Evolutionary conservation across 352 stramenopile species (phyloP).

Genomic region (Globisporangium cederbergense): DNA sequence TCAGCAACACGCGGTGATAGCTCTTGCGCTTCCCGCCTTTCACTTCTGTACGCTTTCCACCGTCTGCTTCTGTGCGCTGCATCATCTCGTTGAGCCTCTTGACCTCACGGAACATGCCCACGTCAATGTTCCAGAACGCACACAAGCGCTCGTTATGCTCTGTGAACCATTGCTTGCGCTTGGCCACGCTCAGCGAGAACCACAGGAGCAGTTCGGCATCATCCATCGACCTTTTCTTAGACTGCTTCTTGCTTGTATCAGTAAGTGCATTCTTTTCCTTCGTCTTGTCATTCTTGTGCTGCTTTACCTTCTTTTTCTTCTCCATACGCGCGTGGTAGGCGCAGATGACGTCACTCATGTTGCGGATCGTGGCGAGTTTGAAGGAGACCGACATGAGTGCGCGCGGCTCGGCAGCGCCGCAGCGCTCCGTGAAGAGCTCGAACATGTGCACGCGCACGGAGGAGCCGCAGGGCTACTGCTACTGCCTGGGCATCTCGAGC

Average conservation of each 20-base stretch:
- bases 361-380: slow-evolving; percentile 1
- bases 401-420: background rate
- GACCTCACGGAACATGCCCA: background rate
- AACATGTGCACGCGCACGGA: slow-evolving; percentile 1
- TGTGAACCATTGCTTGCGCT: slow-evolving; percentile 1
- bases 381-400: background rate
- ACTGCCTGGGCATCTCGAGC: background rate
- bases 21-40: background rate
- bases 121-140: background rate
- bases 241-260: background rate
- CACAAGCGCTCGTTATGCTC: slow-evolving; percentile 1
- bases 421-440: slow-evolving; percentile 6
- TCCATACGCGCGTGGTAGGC: background rate
- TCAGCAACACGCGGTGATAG: background rate
- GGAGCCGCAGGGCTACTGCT: background rate
- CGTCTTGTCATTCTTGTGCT: no score
- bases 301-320: background rate
- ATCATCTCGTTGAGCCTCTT: background rate
- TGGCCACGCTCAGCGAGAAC: background rate
- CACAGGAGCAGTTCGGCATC: background rate
- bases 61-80: background rate
- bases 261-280: background rate
- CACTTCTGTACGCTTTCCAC: no score
- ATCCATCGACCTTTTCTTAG: background rate
- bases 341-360: slow-evolving; percentile 3